Percentiles rank a stretch among this genome's conserved stretches.
These are phyloP conservation scores for Alternaria triticimaculans DNA, from an alignment of 2,329 filamentous ascomycete genomes.

Conservation along the genomic window DNA sequence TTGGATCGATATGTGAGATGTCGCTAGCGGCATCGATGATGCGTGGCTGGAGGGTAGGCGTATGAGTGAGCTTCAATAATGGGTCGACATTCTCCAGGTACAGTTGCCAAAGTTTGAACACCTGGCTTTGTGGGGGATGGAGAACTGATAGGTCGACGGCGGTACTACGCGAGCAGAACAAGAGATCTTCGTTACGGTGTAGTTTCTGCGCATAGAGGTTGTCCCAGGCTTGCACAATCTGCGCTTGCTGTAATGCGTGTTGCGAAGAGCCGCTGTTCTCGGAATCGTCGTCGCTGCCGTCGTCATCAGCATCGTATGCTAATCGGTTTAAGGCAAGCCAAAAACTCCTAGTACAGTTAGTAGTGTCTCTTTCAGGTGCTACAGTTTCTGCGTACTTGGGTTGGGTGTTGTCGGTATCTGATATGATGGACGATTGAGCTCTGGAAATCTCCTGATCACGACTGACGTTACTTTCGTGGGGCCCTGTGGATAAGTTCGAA, in stretches of 20 bases:
- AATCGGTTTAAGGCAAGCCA: constrained; percentile 33
- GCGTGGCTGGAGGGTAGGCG: constrained; percentile 57
- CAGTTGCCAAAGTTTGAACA: constrained; percentile 75
- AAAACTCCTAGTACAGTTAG: constrained; percentile 24
- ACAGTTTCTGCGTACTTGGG: constrained; percentile 4
- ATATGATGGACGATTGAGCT: neutral
- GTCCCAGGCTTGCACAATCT: constrained; percentile 56
- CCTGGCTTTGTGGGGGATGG: constrained; percentile 71
- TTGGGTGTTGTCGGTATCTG: neutral
- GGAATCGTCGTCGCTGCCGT: constrained; percentile 3
- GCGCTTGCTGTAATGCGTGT: constrained; percentile 16
- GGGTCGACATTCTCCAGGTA: constrained; percentile 62
- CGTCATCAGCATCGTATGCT: constrained; percentile 3
- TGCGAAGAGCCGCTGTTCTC: constrained; percentile 12
- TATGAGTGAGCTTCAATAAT: constrained; percentile 37
- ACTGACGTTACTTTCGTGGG: neutral
- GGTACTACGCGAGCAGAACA: constrained; percentile 59
- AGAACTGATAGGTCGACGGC: constrained; percentile 67
- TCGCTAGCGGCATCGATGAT: constrained; percentile 65
- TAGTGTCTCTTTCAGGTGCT: neutral
- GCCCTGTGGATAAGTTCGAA: constrained; percentile 18
- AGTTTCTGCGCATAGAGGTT: constrained; percentile 25
- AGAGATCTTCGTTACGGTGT: constrained; percentile 55
- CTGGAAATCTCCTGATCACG: neutral
- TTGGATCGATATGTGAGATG: constrained; percentile 60